Percentiles rank a stretch among this genome's conserved stretches.
These are phyloP conservation scores for Phyllosticta capitalensis DNA, from an alignment of 2,329 filamentous ascomycete genomes.

Conservation along the genomic window DNA sequence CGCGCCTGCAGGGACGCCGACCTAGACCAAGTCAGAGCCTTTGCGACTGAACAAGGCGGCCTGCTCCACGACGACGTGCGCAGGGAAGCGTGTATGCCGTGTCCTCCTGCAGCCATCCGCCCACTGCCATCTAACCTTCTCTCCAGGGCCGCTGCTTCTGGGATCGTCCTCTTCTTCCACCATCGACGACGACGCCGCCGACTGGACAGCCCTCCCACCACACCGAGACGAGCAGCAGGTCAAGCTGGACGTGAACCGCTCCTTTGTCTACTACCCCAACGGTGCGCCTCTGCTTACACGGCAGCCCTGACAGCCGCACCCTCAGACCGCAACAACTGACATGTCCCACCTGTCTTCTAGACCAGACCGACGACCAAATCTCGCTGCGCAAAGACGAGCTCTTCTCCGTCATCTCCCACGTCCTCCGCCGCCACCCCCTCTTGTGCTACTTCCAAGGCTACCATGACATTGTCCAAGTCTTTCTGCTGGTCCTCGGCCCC, in stretches of 20 bases:
- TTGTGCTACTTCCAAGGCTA: conserved; percentile 98
- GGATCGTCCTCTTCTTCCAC: conserved; percentile 22
- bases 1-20: conserved; percentile 33
- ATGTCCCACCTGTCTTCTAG: conserved; percentile 33
- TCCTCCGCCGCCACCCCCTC: conserved; percentile 70
- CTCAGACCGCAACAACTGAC: conserved; percentile 10
- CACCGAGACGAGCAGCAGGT: conserved; percentile 90
- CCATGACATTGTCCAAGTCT: conserved; percentile 94
- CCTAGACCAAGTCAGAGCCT: conserved; percentile 29
- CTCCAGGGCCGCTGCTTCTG: conserved; percentile 52
- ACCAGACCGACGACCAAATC: conserved; percentile 60
- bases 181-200: conserved; percentile 3
- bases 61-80: conserved; percentile 49
- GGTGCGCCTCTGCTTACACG: conserved; percentile 43
- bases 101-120: conserved; percentile 1
- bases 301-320: not conserved
- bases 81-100: conserved; percentile 61
- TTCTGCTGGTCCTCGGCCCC: conserved; percentile 72
- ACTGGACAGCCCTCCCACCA: conserved; percentile 56
- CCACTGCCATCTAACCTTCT: conserved; percentile 10
- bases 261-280: conserved; percentile 93
- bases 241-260: conserved; percentile 80
- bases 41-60: conserved; percentile 36
- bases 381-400: conserved; percentile 64
- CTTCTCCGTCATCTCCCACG: conserved; percentile 67